phyloP scores from a whole-genome alignment of 768 basidiomycete genomes.

The Mycena leptocephala region DNA sequence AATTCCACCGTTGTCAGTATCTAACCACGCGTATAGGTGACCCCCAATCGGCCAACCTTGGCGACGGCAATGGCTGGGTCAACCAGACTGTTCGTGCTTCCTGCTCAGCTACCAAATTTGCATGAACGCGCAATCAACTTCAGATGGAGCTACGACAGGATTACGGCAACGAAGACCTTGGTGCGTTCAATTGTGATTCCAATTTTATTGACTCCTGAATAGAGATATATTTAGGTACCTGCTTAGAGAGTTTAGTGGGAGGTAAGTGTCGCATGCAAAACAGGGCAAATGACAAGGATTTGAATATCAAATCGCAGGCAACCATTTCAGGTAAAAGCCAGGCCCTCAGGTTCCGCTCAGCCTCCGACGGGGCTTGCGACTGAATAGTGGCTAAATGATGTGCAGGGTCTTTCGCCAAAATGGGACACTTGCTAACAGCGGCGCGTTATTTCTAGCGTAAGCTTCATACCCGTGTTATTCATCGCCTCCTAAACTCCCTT shows the following conservation, averaged over 20 bases:
- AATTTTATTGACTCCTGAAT: too few relatives aligned
- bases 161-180: slow-evolving; percentile 74
- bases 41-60: slow-evolving; percentile 75
- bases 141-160: slow-evolving; percentile 81
- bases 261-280: not conserved
- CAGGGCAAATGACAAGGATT: not conserved
- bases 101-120: slow-evolving; percentile 27
- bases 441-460: slow-evolving; percentile 65
- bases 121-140: not conserved
- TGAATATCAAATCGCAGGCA: slow-evolving; percentile 40
- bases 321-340: slow-evolving; percentile 27
- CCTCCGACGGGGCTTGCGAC: too few relatives aligned
- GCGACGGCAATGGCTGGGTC: slow-evolving; percentile 77
- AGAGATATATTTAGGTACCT: slow-evolving; percentile 84
- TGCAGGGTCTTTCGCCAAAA: slow-evolving; percentile 62
- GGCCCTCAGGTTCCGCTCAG: not conserved
- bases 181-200: too few relatives aligned
- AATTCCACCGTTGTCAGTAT: slow-evolving; percentile 44
- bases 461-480: not conserved
- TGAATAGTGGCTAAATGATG: too few relatives aligned
- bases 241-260: slow-evolving; percentile 64
- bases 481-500: not conserved
- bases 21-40: slow-evolving; percentile 75
- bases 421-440: slow-evolving; percentile 46
- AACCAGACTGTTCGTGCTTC: slow-evolving; percentile 44